Percentiles rank a stretch among this genome's conserved stretches.
Evolutionary conservation across 2,329 filamentous ascomycete genomes (phyloP).

Genomic region (Colletotrichum spinosum): DNA sequence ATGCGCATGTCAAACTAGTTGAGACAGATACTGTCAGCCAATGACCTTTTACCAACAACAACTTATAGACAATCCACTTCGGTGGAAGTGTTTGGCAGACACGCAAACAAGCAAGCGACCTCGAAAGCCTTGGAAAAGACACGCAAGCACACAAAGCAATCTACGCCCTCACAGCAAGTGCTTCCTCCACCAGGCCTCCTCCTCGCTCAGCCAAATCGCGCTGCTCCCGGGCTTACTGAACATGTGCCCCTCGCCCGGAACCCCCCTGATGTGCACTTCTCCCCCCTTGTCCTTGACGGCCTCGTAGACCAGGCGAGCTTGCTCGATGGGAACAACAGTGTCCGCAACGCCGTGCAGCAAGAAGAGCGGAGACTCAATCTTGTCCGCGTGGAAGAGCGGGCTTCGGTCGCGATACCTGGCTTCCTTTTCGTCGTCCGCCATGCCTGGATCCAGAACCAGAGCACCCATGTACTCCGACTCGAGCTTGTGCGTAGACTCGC

Average conservation of each 20-base stretch:
- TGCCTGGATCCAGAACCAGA: conserved; percentile 52
- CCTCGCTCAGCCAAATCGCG: conserved; percentile 54
- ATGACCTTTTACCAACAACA: too few species aligned
- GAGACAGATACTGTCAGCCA: too few species aligned
- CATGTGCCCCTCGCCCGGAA: conserved; percentile 63
- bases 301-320: conserved; percentile 64
- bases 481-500: conserved; percentile 65
- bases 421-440: conserved; percentile 52
- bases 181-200: conserved; percentile 60
- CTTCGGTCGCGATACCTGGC: conserved; percentile 58
- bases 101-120: background rate
- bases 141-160: too few species aligned
- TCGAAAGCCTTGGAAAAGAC: too few species aligned
- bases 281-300: conserved; percentile 55
- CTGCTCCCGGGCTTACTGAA: conserved; percentile 55
- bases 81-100: too few species aligned
- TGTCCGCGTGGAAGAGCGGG: conserved; percentile 59
- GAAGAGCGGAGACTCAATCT: conserved; percentile 62
- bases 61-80: too few species aligned
- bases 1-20: too few species aligned
- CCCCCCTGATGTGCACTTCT: conserved; percentile 59
- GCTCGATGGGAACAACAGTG: conserved; percentile 67
- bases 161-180: conserved; percentile 44
- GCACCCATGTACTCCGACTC: conserved; percentile 63
- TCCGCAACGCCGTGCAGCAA: conserved; percentile 68